These are phyloP conservation scores for Simplicillium aogashimaense DNA, from an alignment of 2,329 filamentous ascomycete genomes.

Conservation along the genomic window DNA sequence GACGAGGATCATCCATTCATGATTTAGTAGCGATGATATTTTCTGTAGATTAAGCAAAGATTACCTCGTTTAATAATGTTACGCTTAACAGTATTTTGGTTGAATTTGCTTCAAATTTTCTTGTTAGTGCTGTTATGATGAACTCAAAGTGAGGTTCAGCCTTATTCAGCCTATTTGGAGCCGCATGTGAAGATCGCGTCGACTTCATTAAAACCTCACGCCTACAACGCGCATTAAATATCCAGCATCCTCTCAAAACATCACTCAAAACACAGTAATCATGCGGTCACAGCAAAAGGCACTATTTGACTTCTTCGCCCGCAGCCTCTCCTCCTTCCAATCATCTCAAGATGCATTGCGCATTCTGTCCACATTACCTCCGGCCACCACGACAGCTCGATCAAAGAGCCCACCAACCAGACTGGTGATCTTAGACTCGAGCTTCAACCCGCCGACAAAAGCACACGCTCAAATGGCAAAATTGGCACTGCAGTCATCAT, in stretches of 20 bases:
- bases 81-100: too few species aligned
- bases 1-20: not conserved
- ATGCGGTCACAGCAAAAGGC: conserved; percentile 15
- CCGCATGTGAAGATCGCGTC: too few species aligned
- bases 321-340: conserved; percentile 33
- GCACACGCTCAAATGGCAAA: conserved; percentile 50
- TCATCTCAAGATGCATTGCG: conserved; percentile 30
- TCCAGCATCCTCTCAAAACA: not conserved
- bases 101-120: too few species aligned
- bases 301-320: conserved; percentile 30
- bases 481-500: conserved; percentile 28
- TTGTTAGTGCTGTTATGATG: too few species aligned
- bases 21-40: too few species aligned
- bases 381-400: conserved; percentile 11
- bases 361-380: conserved; percentile 24
- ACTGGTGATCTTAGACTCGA: conserved; percentile 55
- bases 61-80: too few species aligned
- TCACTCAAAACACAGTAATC: not conserved
- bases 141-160: too few species aligned
- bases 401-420: conserved; percentile 5
- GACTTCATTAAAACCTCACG: too few species aligned
- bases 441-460: conserved; percentile 57
- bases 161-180: too few species aligned
- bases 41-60: too few species aligned
- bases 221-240: not conserved